Base-by-base conservation (phyloP, 257 asterid species). In the Capsicum pubescens region DNA sequence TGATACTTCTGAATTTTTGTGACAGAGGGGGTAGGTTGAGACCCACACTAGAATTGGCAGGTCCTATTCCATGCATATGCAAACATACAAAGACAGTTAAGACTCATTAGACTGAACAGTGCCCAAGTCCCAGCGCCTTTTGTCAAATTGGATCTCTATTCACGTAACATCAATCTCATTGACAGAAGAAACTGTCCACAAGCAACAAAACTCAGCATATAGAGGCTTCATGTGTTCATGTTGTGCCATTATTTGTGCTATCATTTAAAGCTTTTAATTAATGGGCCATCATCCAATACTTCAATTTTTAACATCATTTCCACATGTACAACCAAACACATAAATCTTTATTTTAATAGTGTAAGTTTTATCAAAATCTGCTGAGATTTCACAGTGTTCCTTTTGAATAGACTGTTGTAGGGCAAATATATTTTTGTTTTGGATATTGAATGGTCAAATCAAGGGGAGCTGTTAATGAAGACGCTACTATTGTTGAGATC, bases 361-460 rank as follows among this genome's bases (percentile, higher is more conserved):
- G 50, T 54, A 42, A 58, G 46, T 6, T 61, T 61, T 15, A 79
- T 79, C 83, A 80, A 59, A 80, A 59, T 80, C 71, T 80, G 58
- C 83, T 48, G 17, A 42, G 70, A 80, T 59, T 80, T 80, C 35
- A 58, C 11, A n/a, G 39, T 72, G 59, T 72, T 72, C 55, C 80
- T 72, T 80, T 80, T 59, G 85, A 77, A 84, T 85, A 52, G 78
- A 77, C 71, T 32, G 80, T 48, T 48, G 80, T 72, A 72, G 80
- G 80, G 59, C n/a, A n/a, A 61, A 72, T 72, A 2, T 46, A 32
- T 46, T 57, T 56, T 48, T 58, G 81, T 86, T 84, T 39, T 61
- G 84, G 70, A 83, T 58, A 85, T 50, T 77, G 92, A 88, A 82
- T 84, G 60, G 92, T 87, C 92, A 85, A 87, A 90, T 87, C 92